phyloP scores from a whole-genome alignment of 345 rosid species.

The Corchorus capsularis region DNA sequence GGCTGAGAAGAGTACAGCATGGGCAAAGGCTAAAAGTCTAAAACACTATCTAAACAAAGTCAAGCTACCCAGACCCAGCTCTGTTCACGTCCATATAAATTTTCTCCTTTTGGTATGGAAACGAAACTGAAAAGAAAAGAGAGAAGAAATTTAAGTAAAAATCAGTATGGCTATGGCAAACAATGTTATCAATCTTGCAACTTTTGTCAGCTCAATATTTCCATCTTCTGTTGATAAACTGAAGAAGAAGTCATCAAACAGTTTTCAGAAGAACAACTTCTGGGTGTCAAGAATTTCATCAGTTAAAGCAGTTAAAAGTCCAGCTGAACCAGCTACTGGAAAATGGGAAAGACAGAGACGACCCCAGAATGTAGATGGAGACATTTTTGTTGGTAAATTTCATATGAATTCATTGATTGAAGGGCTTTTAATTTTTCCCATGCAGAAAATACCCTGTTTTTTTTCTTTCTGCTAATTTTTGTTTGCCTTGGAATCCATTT shows the following conservation, averaged over 20 bases:
- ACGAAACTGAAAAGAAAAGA: too few relatives aligned
- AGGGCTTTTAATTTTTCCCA: not conserved
- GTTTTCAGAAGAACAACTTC: not conserved
- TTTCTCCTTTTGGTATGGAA: not conserved
- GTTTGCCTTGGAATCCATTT: slow-evolving; percentile 12
- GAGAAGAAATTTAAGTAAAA: not conserved
- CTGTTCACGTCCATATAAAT: not conserved
- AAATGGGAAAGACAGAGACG: slow-evolving; percentile 34
- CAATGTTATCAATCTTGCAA: slow-evolving; percentile 10
- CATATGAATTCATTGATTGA: not conserved
- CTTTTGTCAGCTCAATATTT: not conserved
- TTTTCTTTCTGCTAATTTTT: not conserved
- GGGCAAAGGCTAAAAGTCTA: too few relatives aligned
- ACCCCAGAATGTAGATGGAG: slow-evolving; percentile 53
- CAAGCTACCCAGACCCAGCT: not conserved
- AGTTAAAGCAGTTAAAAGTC: slow-evolving; percentile 35
- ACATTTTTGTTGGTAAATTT: slow-evolving; percentile 56
- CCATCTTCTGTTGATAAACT: slow-evolving; percentile 11
- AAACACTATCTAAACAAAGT: not conserved
- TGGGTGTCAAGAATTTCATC: slow-evolving; percentile 19
- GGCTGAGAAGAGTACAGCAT: too few relatives aligned
- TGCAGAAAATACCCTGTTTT: too few relatives aligned
- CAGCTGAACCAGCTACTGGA: not conserved
- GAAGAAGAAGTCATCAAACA: slow-evolving; percentile 16
- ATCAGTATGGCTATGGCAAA: slow-evolving; percentile 11